Evolutionary conservation across 75 land plant genomes (phyloP), one percentile per base, ranked within the genome.

Genomic region (Cupressus sempervirens): DNA sequence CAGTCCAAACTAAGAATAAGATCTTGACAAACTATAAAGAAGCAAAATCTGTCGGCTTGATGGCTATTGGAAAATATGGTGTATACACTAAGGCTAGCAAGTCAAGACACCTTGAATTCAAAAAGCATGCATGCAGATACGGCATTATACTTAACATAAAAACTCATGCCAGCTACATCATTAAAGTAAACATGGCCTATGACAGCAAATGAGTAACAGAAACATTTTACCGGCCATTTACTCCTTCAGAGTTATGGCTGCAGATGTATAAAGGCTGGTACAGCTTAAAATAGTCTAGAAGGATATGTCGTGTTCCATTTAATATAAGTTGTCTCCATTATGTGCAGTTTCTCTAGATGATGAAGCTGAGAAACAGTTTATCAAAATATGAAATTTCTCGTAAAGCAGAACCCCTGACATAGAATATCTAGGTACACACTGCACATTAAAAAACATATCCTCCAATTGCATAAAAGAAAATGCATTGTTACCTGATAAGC

Each of bases 401-500:
- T 12, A 12, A 32, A 72, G 35, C 36, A 83, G 30, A 52, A 18
- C 23, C 84, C 29, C n/a, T 54, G 26, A 16, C 73, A 46, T 7
- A 20, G 83, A 15, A 84, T 23, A 62, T 26, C 20, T 38, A 41
- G 70, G 40, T 62, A 76, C 50, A 84, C 16, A 45, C 36, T 62
- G 85, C 35, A 84, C 16, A 45, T 67, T 8, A 23, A 1, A 5
- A 76, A 16, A 26, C 34, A 76, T 6, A 9, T 79, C 46, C 81
- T 40, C 2, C 41, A 76, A 34, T 26, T 41, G 45, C 26, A 79
- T 77, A 41, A 20, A 10, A 79, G 43, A 10, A 85, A 36, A 48
- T n/a, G 18, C 34, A 26, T 35, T 41, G 23, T 40, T 86, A 94
- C 98, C 98, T 94, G 96, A 83, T 94, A 96, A 26, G 96, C 96